Conservation (phyloP, 2,329 filamentous ascomycete genomes). For the Teratosphaeria pseudoeucalypti region DNA sequence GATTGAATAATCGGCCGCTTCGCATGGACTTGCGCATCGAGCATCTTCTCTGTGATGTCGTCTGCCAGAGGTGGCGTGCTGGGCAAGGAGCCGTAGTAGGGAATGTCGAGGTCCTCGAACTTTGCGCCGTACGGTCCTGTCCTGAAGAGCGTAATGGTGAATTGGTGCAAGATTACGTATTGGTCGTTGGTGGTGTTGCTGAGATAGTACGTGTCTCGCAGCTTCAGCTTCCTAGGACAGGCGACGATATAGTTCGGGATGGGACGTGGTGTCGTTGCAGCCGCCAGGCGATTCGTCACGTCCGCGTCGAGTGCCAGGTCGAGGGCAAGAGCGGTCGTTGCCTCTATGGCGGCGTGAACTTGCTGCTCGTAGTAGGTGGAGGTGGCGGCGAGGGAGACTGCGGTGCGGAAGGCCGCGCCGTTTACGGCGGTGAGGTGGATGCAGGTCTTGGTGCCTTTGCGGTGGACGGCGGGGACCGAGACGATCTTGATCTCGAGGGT, state of each 20-base stretch:
- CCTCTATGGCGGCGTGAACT: background rate
- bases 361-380: background rate
- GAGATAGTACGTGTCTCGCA: background rate
- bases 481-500: background rate
- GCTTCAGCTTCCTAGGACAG: background rate
- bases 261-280: background rate
- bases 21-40: background rate
- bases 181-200: background rate
- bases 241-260: background rate
- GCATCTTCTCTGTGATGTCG: background rate
- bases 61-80: background rate
- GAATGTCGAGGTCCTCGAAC: background rate
- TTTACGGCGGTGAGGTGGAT: background rate
- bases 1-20: background rate
- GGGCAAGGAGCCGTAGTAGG: background rate
- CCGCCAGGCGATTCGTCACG: background rate
- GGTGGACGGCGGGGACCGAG: background rate
- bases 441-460: background rate
- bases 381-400: background rate
- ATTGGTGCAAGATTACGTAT: background rate
- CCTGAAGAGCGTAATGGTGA: background rate
- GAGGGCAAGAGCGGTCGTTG: background rate
- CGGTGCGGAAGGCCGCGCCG: background rate
- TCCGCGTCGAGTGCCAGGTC: background rate
- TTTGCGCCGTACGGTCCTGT: too few relatives aligned